These are phyloP conservation scores for Hericium alpestre DNA, from an alignment of 768 basidiomycete genomes.

Conservation along the genomic window DNA sequence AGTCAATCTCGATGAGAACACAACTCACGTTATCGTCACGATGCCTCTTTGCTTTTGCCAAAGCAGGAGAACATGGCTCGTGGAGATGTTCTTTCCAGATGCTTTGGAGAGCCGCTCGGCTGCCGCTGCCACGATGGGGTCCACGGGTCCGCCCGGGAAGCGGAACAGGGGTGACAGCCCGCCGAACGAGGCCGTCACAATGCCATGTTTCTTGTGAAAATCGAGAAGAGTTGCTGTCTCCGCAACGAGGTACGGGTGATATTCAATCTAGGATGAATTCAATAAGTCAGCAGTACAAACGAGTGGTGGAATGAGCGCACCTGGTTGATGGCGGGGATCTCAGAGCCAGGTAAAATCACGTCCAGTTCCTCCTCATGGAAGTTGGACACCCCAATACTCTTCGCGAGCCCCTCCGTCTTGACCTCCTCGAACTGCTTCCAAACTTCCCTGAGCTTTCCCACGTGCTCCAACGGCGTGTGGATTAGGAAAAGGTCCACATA, in stretches of 20 bases:
- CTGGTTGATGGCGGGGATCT: constrained; percentile 46
- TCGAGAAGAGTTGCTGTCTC: constrained; percentile 27
- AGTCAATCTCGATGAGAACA: constrained; percentile 3
- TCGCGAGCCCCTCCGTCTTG: constrained; percentile 29
- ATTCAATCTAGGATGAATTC: constrained; percentile 29
- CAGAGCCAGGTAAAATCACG: constrained; percentile 30
- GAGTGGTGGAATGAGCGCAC: constrained; percentile 16
- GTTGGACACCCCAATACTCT: constrained; percentile 46
- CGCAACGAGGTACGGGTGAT: constrained; percentile 42
- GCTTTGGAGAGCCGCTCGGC: constrained; percentile 15
- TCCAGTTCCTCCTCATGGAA: constrained; percentile 33
- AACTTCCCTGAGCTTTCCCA: constrained; percentile 21
- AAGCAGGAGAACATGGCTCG: constrained; percentile 21
- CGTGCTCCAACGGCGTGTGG: constrained; percentile 24
- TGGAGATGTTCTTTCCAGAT: constrained; percentile 16
- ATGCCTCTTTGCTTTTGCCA: constrained; percentile 24
- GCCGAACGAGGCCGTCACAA: constrained; percentile 30
- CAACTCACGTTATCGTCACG: constrained; percentile 23
- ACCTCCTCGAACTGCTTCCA: constrained; percentile 35
- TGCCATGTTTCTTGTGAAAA: constrained; percentile 25
- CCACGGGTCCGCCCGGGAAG: constrained; percentile 27
- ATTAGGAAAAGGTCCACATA: constrained; percentile 36
- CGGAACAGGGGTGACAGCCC: constrained; percentile 30
- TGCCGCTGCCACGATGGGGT: constrained; percentile 26
- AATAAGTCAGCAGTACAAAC: background rate